phyloP scores from a whole-genome alignment of 2,329 filamentous ascomycete species.

The Hypoxylon rubiginosum region DNA sequence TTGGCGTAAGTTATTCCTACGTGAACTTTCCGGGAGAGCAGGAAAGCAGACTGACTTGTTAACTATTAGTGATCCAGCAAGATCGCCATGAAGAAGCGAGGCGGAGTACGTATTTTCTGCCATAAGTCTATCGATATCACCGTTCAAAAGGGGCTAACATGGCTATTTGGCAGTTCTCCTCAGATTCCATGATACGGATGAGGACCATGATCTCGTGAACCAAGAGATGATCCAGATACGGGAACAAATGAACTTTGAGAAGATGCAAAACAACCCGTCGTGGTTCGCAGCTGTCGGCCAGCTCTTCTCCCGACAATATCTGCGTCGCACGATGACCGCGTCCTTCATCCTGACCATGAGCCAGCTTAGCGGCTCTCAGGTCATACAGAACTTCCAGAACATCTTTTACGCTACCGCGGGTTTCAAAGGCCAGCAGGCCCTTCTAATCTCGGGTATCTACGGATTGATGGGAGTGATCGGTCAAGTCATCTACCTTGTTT shows the following conservation, averaged over 20 bases:
- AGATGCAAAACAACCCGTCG: constrained; percentile 34
- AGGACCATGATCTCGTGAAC: constrained; percentile 41
- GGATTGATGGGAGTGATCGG: constrained; percentile 56
- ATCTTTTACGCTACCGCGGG: constrained; percentile 54
- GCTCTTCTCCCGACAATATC: constrained; percentile 47
- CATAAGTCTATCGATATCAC: neutral
- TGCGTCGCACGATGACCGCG: constrained; percentile 52
- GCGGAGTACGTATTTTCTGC: neutral
- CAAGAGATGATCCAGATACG: constrained; percentile 49
- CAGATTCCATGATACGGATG: constrained; percentile 39
- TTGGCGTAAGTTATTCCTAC: constrained; percentile 27
- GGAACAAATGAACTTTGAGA: constrained; percentile 50
- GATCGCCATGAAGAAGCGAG: constrained; percentile 33
- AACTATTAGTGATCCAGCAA: constrained; percentile 17
- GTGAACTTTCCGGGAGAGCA: neutral
- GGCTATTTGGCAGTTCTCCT: constrained; percentile 9
- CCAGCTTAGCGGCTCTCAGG: constrained; percentile 53
- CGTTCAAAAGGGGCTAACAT: constrained; percentile 17
- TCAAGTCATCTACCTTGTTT: constrained; percentile 51
- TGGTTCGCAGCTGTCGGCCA: constrained; percentile 33
- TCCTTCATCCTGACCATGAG: constrained; percentile 53
- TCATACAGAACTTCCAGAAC: constrained; percentile 56
- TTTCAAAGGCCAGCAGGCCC: constrained; percentile 49
- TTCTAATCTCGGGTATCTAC: constrained; percentile 54
- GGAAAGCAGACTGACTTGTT: neutral